These are phyloP conservation scores for Vigna mungo DNA, from an alignment of 306 rosid species.

Conservation along the genomic window DNA sequence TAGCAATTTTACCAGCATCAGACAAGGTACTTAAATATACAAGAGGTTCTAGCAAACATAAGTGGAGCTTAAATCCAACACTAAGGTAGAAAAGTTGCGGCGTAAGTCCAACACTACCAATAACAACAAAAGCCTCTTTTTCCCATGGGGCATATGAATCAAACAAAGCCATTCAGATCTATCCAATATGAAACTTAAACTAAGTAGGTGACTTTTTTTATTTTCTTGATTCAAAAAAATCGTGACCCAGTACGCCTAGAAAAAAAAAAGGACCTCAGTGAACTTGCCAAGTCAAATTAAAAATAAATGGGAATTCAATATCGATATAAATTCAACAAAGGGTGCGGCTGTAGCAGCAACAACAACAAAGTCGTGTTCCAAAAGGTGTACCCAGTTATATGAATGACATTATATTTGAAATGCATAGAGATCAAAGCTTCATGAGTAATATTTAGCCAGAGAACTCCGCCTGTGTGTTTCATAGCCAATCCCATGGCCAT, in stretches of 20 bases:
- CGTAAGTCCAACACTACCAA: conserved; percentile 3
- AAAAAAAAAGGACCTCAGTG: conserved; percentile 20
- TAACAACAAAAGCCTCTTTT: neutral
- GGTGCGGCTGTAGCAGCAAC: conserved; percentile 1
- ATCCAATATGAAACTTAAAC: conserved; percentile 15
- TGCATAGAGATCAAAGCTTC: too few species aligned
- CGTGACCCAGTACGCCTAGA: conserved; percentile 1
- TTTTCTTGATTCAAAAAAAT: conserved; percentile 3
- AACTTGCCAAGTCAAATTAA: conserved; percentile 28
- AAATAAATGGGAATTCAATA: conserved; percentile 7
- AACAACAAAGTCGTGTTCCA: too few species aligned
- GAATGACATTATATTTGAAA: too few species aligned
- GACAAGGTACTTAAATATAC: conserved; percentile 14
- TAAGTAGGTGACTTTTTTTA: neutral
- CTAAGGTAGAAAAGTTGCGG: conserved; percentile 26
- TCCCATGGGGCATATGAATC: neutral
- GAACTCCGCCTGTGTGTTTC: too few species aligned
- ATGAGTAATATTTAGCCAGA: too few species aligned
- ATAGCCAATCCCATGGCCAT: too few species aligned
- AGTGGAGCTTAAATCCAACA: conserved; percentile 31
- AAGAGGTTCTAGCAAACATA: conserved; percentile 24
- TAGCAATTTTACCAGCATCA: conserved; percentile 20
- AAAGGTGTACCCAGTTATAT: too few species aligned
- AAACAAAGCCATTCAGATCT: neutral
- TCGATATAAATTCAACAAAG: conserved; percentile 6